Percentiles rank a stretch among this genome's conserved stretches.
These are phyloP conservation scores for Hydnum rufescens DNA, from an alignment of 768 basidiomycete genomes.

Conservation along the genomic window DNA sequence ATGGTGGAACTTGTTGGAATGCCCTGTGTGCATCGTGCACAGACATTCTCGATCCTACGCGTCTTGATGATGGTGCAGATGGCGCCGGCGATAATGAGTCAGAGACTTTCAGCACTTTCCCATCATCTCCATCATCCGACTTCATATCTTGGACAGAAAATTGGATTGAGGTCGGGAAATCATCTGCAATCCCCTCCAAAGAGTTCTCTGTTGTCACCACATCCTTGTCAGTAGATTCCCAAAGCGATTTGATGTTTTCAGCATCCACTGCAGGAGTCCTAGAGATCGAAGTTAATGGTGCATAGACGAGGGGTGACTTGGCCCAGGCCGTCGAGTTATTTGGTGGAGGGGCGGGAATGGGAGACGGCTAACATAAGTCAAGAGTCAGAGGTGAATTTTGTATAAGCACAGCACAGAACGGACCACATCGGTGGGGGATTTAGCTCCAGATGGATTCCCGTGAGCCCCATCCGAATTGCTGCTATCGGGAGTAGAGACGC, in stretches of 20 bases:
- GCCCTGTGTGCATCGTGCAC: conserved; percentile 4
- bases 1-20: conserved; percentile 3
- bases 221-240: conserved; percentile 50
- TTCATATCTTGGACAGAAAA: conserved; percentile 73
- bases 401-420: neutral
- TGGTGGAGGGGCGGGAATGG: conserved; percentile 12
- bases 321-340: conserved; percentile 13
- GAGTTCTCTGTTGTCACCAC: conserved; percentile 53
- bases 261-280: conserved; percentile 41
- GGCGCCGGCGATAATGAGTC: conserved; percentile 18
- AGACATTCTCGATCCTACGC: conserved; percentile 15
- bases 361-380: conserved; percentile 5
- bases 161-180: conserved; percentile 47
- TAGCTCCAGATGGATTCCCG: conserved; percentile 1
- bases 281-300: conserved; percentile 47
- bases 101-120: conserved; percentile 41
- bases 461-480: too few relatives aligned
- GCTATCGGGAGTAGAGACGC: too few relatives aligned
- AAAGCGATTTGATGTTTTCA: conserved; percentile 69
- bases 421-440: conserved; percentile 19
- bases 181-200: conserved; percentile 65
- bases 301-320: conserved; percentile 28
- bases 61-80: conserved; percentile 38
- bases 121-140: conserved; percentile 51
- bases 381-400: conserved; percentile 5